These are phyloP conservation scores for Roridomyces roridus DNA, from an alignment of 768 basidiomycete species.

Conservation along the genomic window DNA sequence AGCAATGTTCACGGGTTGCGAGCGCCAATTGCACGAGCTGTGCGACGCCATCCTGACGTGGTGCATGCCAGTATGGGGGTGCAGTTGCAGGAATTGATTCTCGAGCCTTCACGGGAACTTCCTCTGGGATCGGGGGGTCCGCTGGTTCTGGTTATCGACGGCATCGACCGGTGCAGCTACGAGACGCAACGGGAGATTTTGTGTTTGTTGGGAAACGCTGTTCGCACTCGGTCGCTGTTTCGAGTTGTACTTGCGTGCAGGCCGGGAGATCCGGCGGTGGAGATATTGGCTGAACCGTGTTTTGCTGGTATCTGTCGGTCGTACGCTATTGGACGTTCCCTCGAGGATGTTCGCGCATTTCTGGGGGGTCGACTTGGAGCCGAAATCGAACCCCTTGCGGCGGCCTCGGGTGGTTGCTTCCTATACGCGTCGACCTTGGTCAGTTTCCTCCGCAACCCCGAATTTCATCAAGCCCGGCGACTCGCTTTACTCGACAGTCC, in stretches of 20 bases:
- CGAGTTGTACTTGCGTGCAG: conserved; percentile 11
- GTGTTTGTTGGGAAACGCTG: conserved; percentile 4
- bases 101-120: conserved; percentile 10
- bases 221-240: background rate
- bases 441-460: conserved; percentile 7
- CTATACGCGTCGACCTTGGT: conserved; percentile 17
- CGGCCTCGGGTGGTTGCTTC: conserved; percentile 16
- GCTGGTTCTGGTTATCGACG: conserved; percentile 16
- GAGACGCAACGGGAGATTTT: conserved; percentile 14
- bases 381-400: background rate
- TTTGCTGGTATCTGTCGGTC: conserved; percentile 3
- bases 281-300: conserved; percentile 1
- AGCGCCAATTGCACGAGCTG: conserved; percentile 9
- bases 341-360: conserved; percentile 13
- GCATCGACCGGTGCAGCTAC: conserved; percentile 9
- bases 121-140: background rate
- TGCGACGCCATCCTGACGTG: conserved; percentile 4
- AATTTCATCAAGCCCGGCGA: background rate
- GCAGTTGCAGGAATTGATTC: conserved; percentile 17
- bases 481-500: conserved; percentile 7
- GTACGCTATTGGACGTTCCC: conserved; percentile 9
- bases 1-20: conserved; percentile 14
- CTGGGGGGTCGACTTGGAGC: conserved; percentile 1
- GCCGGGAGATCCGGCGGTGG: background rate
- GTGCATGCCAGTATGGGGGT: conserved; percentile 1